Percentiles rank a stretch among this genome's conserved stretches.
phyloP scores from a whole-genome alignment of 805 yeast species.

The Clavispora santaluciae region DNA sequence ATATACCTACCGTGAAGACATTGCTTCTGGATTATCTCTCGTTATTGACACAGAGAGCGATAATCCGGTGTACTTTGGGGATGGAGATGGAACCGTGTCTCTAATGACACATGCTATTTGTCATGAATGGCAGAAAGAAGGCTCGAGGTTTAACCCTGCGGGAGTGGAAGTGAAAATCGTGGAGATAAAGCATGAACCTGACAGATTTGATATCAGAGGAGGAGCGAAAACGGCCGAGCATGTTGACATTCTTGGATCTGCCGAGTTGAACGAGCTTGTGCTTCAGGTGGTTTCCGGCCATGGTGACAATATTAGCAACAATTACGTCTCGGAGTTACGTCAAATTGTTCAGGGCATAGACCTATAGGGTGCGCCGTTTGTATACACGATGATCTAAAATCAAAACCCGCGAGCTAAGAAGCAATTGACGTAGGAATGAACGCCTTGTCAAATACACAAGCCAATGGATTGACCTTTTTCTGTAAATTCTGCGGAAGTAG shows the following conservation, averaged over 20 bases:
- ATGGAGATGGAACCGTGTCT: conserved; percentile 96
- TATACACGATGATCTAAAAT: neutral
- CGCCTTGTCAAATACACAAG: neutral
- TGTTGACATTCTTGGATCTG: conserved; percentile 91
- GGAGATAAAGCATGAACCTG: conserved; percentile 92
- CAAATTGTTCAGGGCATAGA: conserved; percentile 45
- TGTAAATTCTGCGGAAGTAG: conserved; percentile 51
- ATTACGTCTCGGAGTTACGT: conserved; percentile 52
- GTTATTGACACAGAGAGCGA: conserved; percentile 63
- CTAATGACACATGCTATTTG: conserved; percentile 83
- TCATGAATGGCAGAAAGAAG: conserved; percentile 76
- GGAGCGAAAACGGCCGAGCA: conserved; percentile 98
- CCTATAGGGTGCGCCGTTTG: neutral
- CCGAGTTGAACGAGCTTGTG: conserved; percentile 83
- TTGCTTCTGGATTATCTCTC: conserved; percentile 55
- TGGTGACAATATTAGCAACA: conserved; percentile 62
- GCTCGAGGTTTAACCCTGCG: conserved; percentile 77
- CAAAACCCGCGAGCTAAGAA: too few species aligned
- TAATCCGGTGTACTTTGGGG: conserved; percentile 71
- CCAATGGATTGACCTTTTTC: too few species aligned
- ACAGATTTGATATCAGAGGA: conserved; percentile 88
- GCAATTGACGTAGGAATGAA: too few species aligned
- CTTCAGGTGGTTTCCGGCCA: conserved; percentile 77
- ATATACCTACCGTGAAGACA: conserved; percentile 69
- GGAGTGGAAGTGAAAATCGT: conserved; percentile 68